Evolutionary conservation across 345 rosid genomes (phyloP).

Genomic region (Gossypium rotundifolium): DNA sequence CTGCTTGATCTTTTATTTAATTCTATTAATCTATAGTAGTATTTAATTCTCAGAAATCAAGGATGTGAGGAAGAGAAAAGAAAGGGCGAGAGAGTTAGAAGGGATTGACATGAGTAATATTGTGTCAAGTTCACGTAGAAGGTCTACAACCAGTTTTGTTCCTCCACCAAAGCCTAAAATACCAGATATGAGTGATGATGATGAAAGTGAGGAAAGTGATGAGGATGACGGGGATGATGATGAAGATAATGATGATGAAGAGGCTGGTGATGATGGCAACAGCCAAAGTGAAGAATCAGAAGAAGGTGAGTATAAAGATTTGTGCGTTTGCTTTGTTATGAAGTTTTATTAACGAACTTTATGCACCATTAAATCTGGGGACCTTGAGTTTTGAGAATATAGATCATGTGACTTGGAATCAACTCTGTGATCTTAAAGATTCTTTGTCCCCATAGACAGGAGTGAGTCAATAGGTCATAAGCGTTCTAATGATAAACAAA

Average conservation of each 20-base stretch:
- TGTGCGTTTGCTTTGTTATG: not conserved
- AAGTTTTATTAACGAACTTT: not conserved
- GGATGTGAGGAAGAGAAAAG: conserved; percentile 66
- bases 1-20: not conserved
- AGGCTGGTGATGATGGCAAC: conserved; percentile 27
- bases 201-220: conserved; percentile 36
- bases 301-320: conserved; percentile 35
- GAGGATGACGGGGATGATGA: conserved; percentile 33
- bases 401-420: conserved; percentile 7
- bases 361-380: not conserved
- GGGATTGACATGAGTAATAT: conserved; percentile 84
- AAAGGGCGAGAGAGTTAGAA: conserved; percentile 76
- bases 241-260: conserved; percentile 27
- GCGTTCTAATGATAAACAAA: not conserved
- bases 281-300: conserved; percentile 40
- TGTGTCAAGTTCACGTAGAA: conserved; percentile 73
- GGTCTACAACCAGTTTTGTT: conserved; percentile 52
- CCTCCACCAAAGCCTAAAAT: conserved; percentile 71
- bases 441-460: not conserved
- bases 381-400: not conserved
- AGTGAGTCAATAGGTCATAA: not conserved
- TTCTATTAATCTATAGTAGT: not conserved
- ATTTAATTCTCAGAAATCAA: conserved; percentile 58
- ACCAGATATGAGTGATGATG: conserved; percentile 48
- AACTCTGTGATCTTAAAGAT: not conserved